Base-by-base conservation (phyloP, 805 yeast genomes). In the Starmerella sirachaensis region DNA sequence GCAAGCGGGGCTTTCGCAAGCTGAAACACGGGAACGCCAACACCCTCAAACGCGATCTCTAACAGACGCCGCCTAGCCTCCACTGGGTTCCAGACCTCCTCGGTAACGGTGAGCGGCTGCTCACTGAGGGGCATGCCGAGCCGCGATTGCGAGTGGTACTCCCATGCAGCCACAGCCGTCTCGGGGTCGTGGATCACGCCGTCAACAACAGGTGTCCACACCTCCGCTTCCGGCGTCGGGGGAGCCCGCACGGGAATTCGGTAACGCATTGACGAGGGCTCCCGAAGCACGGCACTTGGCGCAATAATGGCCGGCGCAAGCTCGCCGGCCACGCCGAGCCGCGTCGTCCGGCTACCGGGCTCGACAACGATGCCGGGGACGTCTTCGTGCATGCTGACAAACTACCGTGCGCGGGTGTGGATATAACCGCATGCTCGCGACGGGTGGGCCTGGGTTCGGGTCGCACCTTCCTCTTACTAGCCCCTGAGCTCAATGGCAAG, bases 261-360 rank as follows among this genome's bases (percentile, higher is more conserved):
- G 39, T 42, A 46, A 38, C 33, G 47, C 32, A 59, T 53, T 13
- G 12, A n/a, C 22, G 25, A 35, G 22, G 31, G 45, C 13, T 5
- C 33, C 11, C 34, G 43, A 21, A 45, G 30, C 27, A 40, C 45
- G 43, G 58, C 69, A 1, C 94, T 80, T 3, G 95, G 91, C 10
- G 77, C 59, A 18, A 80, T 72, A 5, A 74, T 61, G 42, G 76
- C 72, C 7, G 98, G 98, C 37, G 72, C 66, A 52, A 84, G 94
- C 44, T 85, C 88, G 11, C 97, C 97, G 6, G 96, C 86, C 53
- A 73, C 81, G 1, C 98, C 98, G 18, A 80, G 71, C 41, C 86
- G 73, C 10, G 95, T 84, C 39, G 73, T 62, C 43, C 68, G 72
- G 8, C 94, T 77, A 24, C 97, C 96, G 1, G 94, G 86, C 55